These are phyloP conservation scores for Neurospora sp. DNA, from an alignment of 495 filamentous ascomycete genomes.

Conservation along the genomic window DNA sequence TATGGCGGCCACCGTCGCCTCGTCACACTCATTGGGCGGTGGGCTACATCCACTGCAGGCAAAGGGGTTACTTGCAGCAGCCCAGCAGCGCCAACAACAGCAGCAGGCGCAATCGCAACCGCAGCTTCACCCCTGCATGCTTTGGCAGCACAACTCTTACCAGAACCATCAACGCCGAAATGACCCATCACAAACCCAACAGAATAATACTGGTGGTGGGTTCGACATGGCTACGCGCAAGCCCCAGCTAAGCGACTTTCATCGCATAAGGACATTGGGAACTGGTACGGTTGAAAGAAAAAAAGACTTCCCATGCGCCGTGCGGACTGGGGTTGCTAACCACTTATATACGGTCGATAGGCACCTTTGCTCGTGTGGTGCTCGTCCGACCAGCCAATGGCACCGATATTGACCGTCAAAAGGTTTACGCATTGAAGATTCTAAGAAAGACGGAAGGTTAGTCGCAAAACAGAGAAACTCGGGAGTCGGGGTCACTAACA, in stretches of 20 bases:
- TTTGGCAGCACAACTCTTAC: neutral
- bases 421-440: slow-evolving; percentile 89
- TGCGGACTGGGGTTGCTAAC: slow-evolving; percentile 24
- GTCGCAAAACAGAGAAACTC: slow-evolving; percentile 22
- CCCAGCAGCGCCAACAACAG: slow-evolving; percentile 11
- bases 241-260: slow-evolving; percentile 59
- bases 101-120: slow-evolving; percentile 12
- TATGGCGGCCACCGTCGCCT: slow-evolving; percentile 27
- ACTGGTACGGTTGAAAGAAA: slow-evolving; percentile 48
- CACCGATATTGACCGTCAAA: slow-evolving; percentile 45
- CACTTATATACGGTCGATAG: slow-evolving; percentile 32
- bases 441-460: slow-evolving; percentile 69
- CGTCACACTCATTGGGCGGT: slow-evolving; percentile 16
- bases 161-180: neutral
- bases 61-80: slow-evolving; percentile 11
- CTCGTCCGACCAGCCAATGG: slow-evolving; percentile 56
- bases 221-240: slow-evolving; percentile 16
- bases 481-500: slow-evolving; percentile 18
- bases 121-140: slow-evolving; percentile 4
- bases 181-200: neutral
- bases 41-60: slow-evolving; percentile 25
- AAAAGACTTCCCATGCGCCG: neutral
- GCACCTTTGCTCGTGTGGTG: slow-evolving; percentile 94
- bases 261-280: slow-evolving; percentile 79
- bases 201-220: slow-evolving; percentile 1